Evolutionary conservation across 495 filamentous ascomycete species (phyloP), one percentile per base, ranked within the genome.

Genomic region (Aspergillus sparsus): DNA sequence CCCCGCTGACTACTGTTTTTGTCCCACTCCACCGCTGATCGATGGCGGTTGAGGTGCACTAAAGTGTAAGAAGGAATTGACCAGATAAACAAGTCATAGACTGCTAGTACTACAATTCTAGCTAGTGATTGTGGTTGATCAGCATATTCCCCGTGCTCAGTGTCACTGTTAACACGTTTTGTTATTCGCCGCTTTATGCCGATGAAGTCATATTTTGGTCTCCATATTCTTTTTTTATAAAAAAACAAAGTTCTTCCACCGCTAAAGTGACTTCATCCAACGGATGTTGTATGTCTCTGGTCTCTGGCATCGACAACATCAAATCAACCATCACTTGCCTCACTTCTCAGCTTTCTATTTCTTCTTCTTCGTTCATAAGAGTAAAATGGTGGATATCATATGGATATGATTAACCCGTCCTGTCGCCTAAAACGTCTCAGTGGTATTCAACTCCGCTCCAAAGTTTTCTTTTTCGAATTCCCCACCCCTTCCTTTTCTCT

Each of bases 161-260:
- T 49, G 15, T 47, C 5, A 2, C 11, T 47, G 9, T 16, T 16
- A 7, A 18, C 44, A 47, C 44, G 15, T 47, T 47, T 47, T 21
- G 6, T 21, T 18, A 15, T 10, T 47, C n/a, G 13, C n/a, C 13
- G 35, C 16, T 21, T 39, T 45, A 10, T 2, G 15, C 42, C 13
- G 31, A 53, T 53, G 57, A 60, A 42, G 57, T 53, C 57, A 60
- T 60, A 39, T 21, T 55, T 16, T 51, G 7, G 21, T 21, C 12
- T 11, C 16, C 3, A 47, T 21, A 21, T 18, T 16, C 18, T 16
- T 5, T n/a, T 8, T 3, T 27, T 1, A 27, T 27, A 27, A 27
- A 27, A 27, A 27, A 27, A 27, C 21, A 27, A 27, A 27, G 21
- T 27, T 27, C 21, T 27, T 46, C n/a, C 44, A 18, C 44, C 16